These are phyloP conservation scores for Suhomyces tanzawaensis DNA, from an alignment of 805 yeast genomes.

Conservation along the genomic window DNA sequence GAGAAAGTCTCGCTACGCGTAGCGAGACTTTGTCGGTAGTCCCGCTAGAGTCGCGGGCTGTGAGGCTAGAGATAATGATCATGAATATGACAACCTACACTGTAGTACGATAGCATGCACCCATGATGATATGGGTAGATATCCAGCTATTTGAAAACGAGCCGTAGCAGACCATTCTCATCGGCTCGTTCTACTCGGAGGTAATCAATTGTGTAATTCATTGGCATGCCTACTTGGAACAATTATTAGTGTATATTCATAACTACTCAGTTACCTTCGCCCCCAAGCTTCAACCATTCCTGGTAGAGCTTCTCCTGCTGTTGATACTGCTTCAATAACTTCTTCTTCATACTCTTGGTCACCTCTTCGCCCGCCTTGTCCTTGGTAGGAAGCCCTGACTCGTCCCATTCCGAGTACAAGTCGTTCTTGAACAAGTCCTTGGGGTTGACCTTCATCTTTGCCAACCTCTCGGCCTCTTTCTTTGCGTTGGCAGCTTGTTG, in stretches of 20 bases:
- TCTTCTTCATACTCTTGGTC: constrained; percentile 82
- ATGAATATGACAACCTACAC: too few relatives aligned
- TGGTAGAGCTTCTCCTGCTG: constrained; percentile 80
- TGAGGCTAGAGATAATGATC: too few relatives aligned
- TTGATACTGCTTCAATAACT: constrained; percentile 72
- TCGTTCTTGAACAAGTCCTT: constrained; percentile 66
- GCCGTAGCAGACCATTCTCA: too few relatives aligned
- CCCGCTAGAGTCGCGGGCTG: not conserved
- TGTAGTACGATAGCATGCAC: too few relatives aligned
- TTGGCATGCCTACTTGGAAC: too few relatives aligned
- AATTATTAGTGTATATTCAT: too few relatives aligned
- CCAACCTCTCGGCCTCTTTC: constrained; percentile 60
- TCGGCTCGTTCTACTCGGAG: too few relatives aligned
- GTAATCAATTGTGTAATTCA: too few relatives aligned
- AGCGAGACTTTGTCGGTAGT: not conserved
- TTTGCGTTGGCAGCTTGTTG: constrained; percentile 51
- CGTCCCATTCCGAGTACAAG: constrained; percentile 76
- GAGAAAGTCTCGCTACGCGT: too few relatives aligned
- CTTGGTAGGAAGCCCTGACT: constrained; percentile 75
- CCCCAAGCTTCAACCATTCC: constrained; percentile 44
- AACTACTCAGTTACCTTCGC: too few relatives aligned
- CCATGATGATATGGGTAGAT: too few relatives aligned
- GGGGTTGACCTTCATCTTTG: constrained; percentile 70
- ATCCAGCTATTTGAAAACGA: too few relatives aligned
- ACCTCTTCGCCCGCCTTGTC: constrained; percentile 78